phyloP scores from a whole-genome alignment of 2,329 filamentous ascomycete genomes.

The Teratosphaeria pseudoeucalypti region DNA sequence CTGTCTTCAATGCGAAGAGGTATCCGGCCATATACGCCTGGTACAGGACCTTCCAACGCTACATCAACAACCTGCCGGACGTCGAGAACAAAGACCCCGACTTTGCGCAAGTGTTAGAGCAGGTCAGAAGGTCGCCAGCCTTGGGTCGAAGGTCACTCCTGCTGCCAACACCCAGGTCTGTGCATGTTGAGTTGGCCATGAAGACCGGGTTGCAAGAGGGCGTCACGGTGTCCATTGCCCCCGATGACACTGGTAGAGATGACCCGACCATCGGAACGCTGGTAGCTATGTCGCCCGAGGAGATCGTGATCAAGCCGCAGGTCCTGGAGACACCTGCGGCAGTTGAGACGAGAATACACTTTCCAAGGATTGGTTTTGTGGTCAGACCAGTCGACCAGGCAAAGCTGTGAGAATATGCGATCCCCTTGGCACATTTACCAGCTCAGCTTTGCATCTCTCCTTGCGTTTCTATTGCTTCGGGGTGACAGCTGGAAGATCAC shows the following conservation, averaged over 20 bases:
- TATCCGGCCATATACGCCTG: conserved; percentile 29
- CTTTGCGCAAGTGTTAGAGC: conserved; percentile 15
- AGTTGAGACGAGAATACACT: conserved; percentile 29
- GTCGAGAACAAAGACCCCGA: conserved; percentile 14
- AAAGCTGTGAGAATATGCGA: conserved; percentile 8
- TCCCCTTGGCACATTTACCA: background rate
- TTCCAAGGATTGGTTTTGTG: conserved; percentile 31
- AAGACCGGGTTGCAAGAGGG: conserved; percentile 24
- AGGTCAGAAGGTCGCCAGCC: conserved; percentile 16
- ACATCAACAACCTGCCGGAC: conserved; percentile 22
- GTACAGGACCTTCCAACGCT: conserved; percentile 26
- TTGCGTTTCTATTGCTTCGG: background rate
- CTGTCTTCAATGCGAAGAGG: conserved; percentile 28
- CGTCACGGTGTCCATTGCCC: conserved; percentile 24
- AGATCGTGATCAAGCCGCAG: conserved; percentile 29
- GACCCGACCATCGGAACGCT: conserved; percentile 29
- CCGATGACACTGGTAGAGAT: conserved; percentile 31
- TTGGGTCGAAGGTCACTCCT: conserved; percentile 15
- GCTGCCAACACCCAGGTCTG: conserved; percentile 22
- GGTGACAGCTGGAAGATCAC: no score
- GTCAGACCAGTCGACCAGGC: conserved; percentile 18
- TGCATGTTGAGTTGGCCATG: conserved; percentile 20
- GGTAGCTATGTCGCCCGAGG: conserved; percentile 30
- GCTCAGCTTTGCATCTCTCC: background rate
- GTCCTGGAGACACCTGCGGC: conserved; percentile 16